Conservation (phyloP, 192 early-diverging fungal genomes). For the Chytriomyces sp. region DNA sequence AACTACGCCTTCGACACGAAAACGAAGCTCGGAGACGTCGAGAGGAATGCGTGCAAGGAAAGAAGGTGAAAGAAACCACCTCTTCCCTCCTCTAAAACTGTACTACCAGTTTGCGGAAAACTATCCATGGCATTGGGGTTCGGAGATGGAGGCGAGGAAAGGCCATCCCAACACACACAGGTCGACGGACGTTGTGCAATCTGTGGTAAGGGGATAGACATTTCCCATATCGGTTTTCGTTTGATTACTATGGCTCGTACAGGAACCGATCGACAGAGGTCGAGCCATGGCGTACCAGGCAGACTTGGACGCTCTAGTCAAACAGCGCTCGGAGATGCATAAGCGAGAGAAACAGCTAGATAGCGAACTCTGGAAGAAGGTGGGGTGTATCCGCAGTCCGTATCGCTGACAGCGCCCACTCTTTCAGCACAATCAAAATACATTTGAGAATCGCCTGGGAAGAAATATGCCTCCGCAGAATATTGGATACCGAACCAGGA, state of each 20-base stretch:
- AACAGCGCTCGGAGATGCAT: background rate
- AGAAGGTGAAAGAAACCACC: background rate
- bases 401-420: background rate
- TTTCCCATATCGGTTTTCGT: too few species aligned
- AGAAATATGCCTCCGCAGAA: background rate
- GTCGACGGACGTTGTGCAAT: constrained; percentile 1
- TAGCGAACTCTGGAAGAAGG: constrained; percentile 12
- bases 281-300: constrained; percentile 6
- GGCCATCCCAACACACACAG: constrained; percentile 8
- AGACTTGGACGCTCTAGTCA: constrained; percentile 9
- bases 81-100: background rate
- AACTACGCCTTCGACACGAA: constrained; percentile 1
- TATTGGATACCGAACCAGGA: background rate
- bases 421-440: constrained; percentile 10
- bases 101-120: background rate
- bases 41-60: constrained; percentile 15
- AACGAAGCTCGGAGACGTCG: background rate
- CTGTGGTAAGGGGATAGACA: background rate
- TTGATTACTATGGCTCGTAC: background rate
- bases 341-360: background rate
- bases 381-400: background rate
- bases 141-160: background rate
- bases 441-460: constrained; percentile 17
- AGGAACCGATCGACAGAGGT: background rate
- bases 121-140: constrained; percentile 24